These are phyloP conservation scores for Trypanosoma platydactyli DNA, from an alignment of 208 protist genomes.

Conservation along the genomic window DNA sequence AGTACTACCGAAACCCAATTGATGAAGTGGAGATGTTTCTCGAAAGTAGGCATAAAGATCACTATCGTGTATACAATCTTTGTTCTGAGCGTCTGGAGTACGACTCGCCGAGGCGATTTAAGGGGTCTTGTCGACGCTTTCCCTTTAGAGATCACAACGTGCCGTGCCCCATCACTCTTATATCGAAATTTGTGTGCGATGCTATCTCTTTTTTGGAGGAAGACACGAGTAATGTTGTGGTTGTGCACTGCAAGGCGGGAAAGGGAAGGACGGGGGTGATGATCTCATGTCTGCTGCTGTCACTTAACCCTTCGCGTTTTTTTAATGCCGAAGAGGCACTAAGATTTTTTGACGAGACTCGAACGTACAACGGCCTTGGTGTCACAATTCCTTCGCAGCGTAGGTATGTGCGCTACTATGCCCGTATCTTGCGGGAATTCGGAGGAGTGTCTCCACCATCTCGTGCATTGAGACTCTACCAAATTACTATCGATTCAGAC, in stretches of 20 bases:
- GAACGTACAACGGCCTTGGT: constrained; percentile 68
- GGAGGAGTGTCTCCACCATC: constrained; percentile 23
- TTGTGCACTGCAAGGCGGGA: constrained; percentile 96
- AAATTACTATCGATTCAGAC: constrained; percentile 23
- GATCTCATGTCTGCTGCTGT: constrained; percentile 79
- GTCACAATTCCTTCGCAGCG: constrained; percentile 89
- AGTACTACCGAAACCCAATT: constrained; percentile 94
- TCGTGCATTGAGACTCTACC: constrained; percentile 18
- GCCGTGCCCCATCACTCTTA: constrained; percentile 77
- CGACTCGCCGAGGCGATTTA: constrained; percentile 54
- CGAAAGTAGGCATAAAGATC: constrained; percentile 77
- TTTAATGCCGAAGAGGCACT: constrained; percentile 53
- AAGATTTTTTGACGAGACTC: constrained; percentile 50
- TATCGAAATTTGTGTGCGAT: constrained; percentile 67
- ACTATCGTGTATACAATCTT: constrained; percentile 94
- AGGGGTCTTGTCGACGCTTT: constrained; percentile 59
- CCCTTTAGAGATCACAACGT: constrained; percentile 96
- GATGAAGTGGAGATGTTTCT: constrained; percentile 92
- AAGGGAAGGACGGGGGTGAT: constrained; percentile 96
- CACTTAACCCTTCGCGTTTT: constrained; percentile 35
- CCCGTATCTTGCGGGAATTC: constrained; percentile 28
- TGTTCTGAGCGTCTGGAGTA: constrained; percentile 86
- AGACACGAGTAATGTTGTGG: constrained; percentile 79
- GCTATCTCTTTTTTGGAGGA: constrained; percentile 54
- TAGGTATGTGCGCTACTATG: constrained; percentile 55